Evolutionary conservation across 305 asterid species (phyloP).

Genomic region (Fraxinus ornus): DNA sequence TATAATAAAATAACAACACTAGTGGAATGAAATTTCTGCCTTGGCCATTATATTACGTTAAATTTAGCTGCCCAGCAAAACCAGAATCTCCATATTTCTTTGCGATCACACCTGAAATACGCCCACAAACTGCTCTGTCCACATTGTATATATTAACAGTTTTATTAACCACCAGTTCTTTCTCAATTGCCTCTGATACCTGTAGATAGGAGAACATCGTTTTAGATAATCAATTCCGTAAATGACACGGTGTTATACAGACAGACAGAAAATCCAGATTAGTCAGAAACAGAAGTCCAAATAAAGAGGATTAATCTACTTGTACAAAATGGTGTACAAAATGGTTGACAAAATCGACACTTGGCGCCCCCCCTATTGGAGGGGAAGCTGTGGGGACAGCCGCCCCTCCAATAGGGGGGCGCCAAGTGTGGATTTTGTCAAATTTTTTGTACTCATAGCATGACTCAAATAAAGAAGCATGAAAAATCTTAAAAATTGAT

Average conservation of each 20-base stretch:
- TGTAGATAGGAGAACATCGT: conserved; percentile 30
- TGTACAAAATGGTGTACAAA: too few species aligned
- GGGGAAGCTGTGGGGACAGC: too few species aligned
- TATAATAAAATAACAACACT: conserved; percentile 4
- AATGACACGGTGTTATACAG: not conserved
- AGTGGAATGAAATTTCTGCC: not conserved
- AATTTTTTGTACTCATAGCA: too few species aligned
- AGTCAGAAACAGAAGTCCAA: not conserved
- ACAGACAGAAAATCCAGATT: not conserved
- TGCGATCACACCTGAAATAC: conserved; percentile 89
- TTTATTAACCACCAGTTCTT: conserved; percentile 78
- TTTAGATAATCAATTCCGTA: not conserved
- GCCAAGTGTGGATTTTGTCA: too few species aligned
- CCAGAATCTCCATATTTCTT: conserved; percentile 97
- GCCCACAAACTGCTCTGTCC: conserved; percentile 99
- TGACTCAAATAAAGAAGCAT: not conserved
- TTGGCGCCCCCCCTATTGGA: too few species aligned
- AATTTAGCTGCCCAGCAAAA: conserved; percentile 89
- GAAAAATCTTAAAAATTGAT: not conserved
- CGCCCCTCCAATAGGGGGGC: too few species aligned
- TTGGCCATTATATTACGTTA: conserved; percentile 49
- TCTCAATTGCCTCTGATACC: conserved; percentile 81
- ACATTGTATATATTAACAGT: conserved; percentile 75
- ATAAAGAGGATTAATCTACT: too few species aligned
- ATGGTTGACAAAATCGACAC: too few species aligned